Base-by-base conservation (phyloP, 805 yeast species). In the Wickerhamiella brachini region DNA sequence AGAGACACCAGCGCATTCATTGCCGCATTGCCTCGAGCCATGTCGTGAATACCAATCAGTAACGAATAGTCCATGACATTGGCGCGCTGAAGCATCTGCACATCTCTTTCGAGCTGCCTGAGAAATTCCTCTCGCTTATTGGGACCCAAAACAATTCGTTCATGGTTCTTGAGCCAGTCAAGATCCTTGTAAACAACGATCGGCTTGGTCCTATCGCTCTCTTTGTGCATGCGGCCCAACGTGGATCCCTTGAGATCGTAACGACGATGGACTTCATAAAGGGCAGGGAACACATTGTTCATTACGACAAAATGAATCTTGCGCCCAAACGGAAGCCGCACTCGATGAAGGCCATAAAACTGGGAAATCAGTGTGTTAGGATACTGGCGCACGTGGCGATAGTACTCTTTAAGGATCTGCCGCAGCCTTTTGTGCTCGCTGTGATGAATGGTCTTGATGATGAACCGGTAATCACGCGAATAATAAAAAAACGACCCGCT, bases 281-380 rank as follows among this genome's bases (percentile, higher is more conserved):
- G 86, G 6, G 97, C 95, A 0, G 99, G 97, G 68, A 94, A 93
- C 47, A 93, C 74, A 62, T 93, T 93, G 71, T 93, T 93, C 98
- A 93, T 93, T 34, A 93, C 96, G 50, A 93, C 73, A 59, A 93
- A 90, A 67, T 93, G 95, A 41, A 93, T 85, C 63, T 85, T 89
- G 50, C 88, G 75, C 3, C 76, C 74, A 45, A 81, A 75, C 8
- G 95, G 95, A 79, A 90, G 81, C 65, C 90, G 88, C 48, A 93
- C 81, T 53, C 99, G 72, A 65, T 93, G 97, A 49, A 93, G 72
- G 0, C 99, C 99, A 68, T 93, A 93, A 66, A 90, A 88, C 68
- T 93, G 98, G n/a, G 95, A 83, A 5, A 93, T 71, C 55, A 93
- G 72, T 0, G 98, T 93, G 62, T 85, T 80, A 23, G 97, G 97